These are phyloP conservation scores for Acorus calamus DNA, from an alignment of 106 monocot species.

Conservation along the genomic window DNA sequence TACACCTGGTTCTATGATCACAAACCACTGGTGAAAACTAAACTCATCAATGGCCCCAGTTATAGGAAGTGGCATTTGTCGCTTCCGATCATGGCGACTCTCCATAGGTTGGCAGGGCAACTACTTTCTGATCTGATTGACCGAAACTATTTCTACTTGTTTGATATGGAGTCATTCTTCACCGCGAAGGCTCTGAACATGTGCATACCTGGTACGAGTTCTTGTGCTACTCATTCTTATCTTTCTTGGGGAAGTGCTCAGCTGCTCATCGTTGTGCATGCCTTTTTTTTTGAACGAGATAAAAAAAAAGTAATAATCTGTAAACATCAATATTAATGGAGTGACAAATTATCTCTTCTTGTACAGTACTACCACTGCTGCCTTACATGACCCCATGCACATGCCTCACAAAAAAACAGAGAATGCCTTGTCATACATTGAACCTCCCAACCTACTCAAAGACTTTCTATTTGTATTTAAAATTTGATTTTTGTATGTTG, in stretches of 20 bases:
- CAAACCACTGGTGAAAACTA: slow-evolving; percentile 95
- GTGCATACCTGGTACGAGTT: slow-evolving; percentile 85
- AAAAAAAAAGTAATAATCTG: too few relatives aligned
- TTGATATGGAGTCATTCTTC: slow-evolving; percentile 99
- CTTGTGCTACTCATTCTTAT: neutral
- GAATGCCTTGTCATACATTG: too few relatives aligned
- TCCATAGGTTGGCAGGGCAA: slow-evolving; percentile 91
- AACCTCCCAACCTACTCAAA: too few relatives aligned
- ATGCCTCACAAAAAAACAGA: too few relatives aligned
- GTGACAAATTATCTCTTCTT: too few relatives aligned
- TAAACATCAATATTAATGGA: too few relatives aligned
- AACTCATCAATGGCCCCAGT: slow-evolving; percentile 96
- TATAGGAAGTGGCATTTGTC: slow-evolving; percentile 99
- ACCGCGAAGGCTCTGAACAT: slow-evolving; percentile 97
- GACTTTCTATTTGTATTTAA: too few relatives aligned
- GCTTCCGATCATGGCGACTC: slow-evolving; percentile 97
- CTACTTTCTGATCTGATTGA: slow-evolving; percentile 90
- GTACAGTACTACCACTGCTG: too few relatives aligned
- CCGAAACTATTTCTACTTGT: slow-evolving; percentile 91
- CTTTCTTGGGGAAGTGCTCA: neutral
- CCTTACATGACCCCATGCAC: too few relatives aligned
- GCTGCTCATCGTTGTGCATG: too few relatives aligned
- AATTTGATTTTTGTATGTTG: too few relatives aligned
- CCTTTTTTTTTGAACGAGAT: too few relatives aligned
- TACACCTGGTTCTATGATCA: slow-evolving; percentile 98